Evolutionary conservation across 1,284 basidiomycete species (phyloP).

Genomic region (Rhodofomes roseus): DNA sequence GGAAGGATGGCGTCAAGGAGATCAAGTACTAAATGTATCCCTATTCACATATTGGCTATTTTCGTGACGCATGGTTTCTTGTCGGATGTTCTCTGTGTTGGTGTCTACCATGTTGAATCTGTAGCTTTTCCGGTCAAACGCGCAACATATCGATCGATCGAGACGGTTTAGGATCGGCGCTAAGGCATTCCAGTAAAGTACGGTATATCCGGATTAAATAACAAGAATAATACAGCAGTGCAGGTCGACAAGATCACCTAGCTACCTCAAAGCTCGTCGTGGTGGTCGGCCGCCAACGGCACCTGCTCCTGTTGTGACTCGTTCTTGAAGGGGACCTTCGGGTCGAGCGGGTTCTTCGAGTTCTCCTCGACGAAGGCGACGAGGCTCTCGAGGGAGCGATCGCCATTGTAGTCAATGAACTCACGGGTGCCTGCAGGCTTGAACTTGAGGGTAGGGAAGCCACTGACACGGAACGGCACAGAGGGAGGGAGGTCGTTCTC

Average conservation of each 20-base stretch:
- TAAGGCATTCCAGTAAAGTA: not conserved
- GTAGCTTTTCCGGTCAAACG: not conserved
- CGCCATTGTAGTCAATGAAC: slow-evolving; percentile 93
- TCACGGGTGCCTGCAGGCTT: slow-evolving; percentile 84
- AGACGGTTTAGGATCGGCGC: no score
- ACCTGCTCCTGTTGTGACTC: slow-evolving; percentile 20
- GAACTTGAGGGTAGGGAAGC: slow-evolving; percentile 98
- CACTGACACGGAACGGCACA: slow-evolving; percentile 80
- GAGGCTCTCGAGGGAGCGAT: slow-evolving; percentile 83
- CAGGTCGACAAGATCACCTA: slow-evolving; percentile 7
- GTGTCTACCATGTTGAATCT: not conserved
- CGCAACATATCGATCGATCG: not conserved
- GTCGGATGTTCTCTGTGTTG: slow-evolving; percentile 2
- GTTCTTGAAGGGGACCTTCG: slow-evolving; percentile 29
- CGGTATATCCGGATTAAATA: not conserved
- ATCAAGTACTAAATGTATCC: slow-evolving; percentile 51
- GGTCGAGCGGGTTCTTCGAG: slow-evolving; percentile 67
- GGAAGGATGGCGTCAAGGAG: slow-evolving; percentile 87
- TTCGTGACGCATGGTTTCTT: slow-evolving; percentile 10
- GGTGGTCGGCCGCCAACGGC: slow-evolving; percentile 16
- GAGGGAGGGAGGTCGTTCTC: slow-evolving; percentile 94
- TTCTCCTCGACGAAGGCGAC: slow-evolving; percentile 82
- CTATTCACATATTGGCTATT: slow-evolving; percentile 11
- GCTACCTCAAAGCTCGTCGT: slow-evolving; percentile 30
- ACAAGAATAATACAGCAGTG: not conserved